Evolutionary conservation across 1,284 basidiomycete genomes (phyloP), one percentile per base, ranked within the genome.

Genomic region (Trichosporon sp.): DNA sequence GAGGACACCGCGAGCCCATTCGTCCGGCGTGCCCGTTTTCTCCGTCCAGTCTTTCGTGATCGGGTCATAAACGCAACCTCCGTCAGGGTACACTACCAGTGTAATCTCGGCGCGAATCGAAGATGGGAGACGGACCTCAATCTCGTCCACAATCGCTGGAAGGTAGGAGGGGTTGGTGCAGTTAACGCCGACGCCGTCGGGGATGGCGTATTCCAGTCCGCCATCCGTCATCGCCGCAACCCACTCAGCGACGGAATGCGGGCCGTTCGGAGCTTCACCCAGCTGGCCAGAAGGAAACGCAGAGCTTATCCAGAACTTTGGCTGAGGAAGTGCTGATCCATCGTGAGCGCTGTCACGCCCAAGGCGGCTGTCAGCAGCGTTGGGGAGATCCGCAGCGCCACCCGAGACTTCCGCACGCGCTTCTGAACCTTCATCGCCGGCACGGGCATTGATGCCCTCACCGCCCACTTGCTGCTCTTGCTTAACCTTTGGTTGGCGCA

Each of bases 261-360:
- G 48, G 21, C 31, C 38, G 21, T 46, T 37, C 11, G 35, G 63
- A 51, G 54, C 56, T 26, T 31, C 48, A 14, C 43, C 75, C 74
- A 40, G 32, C 26, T 43, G 4, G 88, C 59, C 78, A 16, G 85
- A 79, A 0, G 90, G 90, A 77, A 89, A 91, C 2, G 92, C 89
- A n/a, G 87, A 89, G 66, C 87, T 88, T 69, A 93, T 88, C 91
- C 91, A 93, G 89, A 91, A 93, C 43, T 87, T 87, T 78, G 59
- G 59, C 51, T 31, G 43, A 10, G 35, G 8, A 51, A 8, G 4
- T 16, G 51, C 51, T 26, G 51, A 54, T 19, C 10, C 51, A 54
- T 54, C 19, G 11, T 2, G 6, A 5, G 8, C 51, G 11, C 19
- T 6, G 19, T 54, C 19, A 54, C 19, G 51, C 51, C 19, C 7